These are phyloP conservation scores for Amylostereum areolatum DNA, from an alignment of 1,284 basidiomycete species.

Conservation along the genomic window DNA sequence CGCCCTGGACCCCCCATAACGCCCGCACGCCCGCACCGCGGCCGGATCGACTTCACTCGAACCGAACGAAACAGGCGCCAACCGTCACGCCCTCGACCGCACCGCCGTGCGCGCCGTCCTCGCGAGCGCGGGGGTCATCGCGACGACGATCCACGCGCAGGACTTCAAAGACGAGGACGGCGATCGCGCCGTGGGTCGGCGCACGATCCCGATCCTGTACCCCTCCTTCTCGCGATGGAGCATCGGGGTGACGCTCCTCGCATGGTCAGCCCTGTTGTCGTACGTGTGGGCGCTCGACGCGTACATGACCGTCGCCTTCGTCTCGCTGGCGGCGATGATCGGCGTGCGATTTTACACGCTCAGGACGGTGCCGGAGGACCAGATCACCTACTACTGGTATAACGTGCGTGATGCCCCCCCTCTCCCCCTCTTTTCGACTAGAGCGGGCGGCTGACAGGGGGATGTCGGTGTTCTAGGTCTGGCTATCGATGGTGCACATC, in stretches of 20 bases:
- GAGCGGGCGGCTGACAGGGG: too few relatives aligned
- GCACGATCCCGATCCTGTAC: constrained; percentile 18
- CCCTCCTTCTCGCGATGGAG: constrained; percentile 14
- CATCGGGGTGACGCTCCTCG: constrained; percentile 12
- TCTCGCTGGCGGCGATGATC: constrained; percentile 13
- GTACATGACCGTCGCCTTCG: constrained; percentile 2
- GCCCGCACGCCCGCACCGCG: constrained; percentile 28
- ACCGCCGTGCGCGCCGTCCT: constrained; percentile 16
- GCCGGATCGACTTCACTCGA: constrained; percentile 23
- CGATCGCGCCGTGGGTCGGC: constrained; percentile 17
- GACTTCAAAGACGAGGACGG: constrained; percentile 22
- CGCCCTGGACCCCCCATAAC: too few relatives aligned
- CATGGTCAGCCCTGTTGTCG: too few relatives aligned
- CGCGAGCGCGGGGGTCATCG: constrained; percentile 20
- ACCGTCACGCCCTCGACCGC: constrained; percentile 10
- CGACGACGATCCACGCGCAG: constrained; percentile 21
- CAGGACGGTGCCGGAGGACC: constrained; percentile 10
- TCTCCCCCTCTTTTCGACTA: too few relatives aligned
- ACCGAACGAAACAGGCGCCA: constrained; percentile 4
- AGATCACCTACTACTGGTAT: constrained; percentile 14
- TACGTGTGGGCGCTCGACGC: constrained; percentile 10
- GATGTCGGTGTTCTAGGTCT: too few relatives aligned
- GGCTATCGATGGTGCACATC: too few relatives aligned
- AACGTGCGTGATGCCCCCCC: too few relatives aligned
- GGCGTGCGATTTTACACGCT: constrained; percentile 14